phyloP scores from a whole-genome alignment of 805 yeast species.

The Helenozyma baotianmanensis region DNA sequence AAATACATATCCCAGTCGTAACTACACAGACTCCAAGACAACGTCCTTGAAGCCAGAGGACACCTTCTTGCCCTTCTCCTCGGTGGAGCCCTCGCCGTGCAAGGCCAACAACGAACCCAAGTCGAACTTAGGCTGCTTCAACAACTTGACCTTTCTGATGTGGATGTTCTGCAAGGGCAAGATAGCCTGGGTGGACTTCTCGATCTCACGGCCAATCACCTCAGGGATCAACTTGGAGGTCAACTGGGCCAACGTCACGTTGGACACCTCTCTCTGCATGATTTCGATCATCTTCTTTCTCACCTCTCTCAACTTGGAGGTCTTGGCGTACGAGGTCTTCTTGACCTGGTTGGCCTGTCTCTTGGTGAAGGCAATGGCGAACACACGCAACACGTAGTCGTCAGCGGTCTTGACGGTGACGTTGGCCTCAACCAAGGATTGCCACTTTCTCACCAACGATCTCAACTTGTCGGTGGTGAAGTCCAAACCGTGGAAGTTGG shows the following conservation, averaged over 20 bases:
- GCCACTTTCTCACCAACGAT: slow-evolving; percentile 99
- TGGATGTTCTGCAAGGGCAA: slow-evolving; percentile 98
- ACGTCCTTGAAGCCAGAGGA: slow-evolving; percentile 98
- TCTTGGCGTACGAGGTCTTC: slow-evolving; percentile 97
- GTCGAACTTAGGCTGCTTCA: slow-evolving; percentile 98
- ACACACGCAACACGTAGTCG: slow-evolving; percentile 93
- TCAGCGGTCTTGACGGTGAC: slow-evolving; percentile 98
- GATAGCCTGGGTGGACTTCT: slow-evolving; percentile 90
- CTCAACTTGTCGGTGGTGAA: slow-evolving; percentile 97
- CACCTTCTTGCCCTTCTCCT: slow-evolving; percentile 97
- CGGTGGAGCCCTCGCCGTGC: slow-evolving; percentile 90
- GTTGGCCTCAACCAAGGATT: slow-evolving; percentile 95
- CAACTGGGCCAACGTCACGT: slow-evolving; percentile 93
- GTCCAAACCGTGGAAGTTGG: slow-evolving; percentile 99
- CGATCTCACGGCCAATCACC: slow-evolving; percentile 97
- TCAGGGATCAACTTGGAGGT: slow-evolving; percentile 97
- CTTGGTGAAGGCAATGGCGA: slow-evolving; percentile 98
- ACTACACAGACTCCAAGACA: slow-evolving; percentile 91
- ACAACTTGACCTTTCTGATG: slow-evolving; percentile 97
- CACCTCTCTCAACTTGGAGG: slow-evolving; percentile 94
- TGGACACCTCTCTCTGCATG: slow-evolving; percentile 93
- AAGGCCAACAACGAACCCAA: slow-evolving; percentile 92
- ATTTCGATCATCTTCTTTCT: slow-evolving; percentile 96
- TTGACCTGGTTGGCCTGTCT: slow-evolving; percentile 95
- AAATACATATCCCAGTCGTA: slow-evolving; percentile 8